Conservation (phyloP, 306 rosid genomes). For the Ochetophila trinervis region DNA sequence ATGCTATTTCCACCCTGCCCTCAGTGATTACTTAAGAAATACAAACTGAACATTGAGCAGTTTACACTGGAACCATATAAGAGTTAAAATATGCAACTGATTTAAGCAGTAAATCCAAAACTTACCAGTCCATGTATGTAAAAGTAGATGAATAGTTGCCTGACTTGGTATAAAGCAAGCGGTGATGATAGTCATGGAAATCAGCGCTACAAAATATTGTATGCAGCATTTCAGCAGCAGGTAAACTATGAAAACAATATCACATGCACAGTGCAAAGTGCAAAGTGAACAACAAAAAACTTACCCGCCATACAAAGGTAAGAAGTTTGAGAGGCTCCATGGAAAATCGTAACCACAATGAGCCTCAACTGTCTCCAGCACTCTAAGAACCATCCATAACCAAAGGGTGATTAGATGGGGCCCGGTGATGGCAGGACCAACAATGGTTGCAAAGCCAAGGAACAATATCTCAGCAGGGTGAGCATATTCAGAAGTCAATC, state of each 20-base stretch:
- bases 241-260: constrained; percentile 2
- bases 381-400: constrained; percentile 95
- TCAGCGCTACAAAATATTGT: constrained; percentile 59
- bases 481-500: constrained; percentile 94
- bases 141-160: constrained; percentile 97
- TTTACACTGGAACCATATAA: neutral
- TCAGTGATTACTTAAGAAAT: too few species aligned
- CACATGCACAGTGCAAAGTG: constrained; percentile 6
- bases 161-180: constrained; percentile 90
- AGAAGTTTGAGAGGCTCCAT: constrained; percentile 84
- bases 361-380: constrained; percentile 94
- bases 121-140: constrained; percentile 87
- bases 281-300: constrained; percentile 21
- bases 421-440: constrained; percentile 96
- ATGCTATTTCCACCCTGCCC: too few species aligned
- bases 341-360: constrained; percentile 97
- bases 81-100: neutral
- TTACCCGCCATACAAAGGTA: constrained; percentile 94
- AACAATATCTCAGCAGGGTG: constrained; percentile 96
- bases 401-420: constrained; percentile 91
- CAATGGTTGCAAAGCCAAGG: constrained; percentile 91
- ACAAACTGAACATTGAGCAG: neutral
- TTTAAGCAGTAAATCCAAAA: constrained; percentile 17
- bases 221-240: constrained; percentile 25
- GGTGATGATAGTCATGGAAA: constrained; percentile 98